These are phyloP conservation scores for Alliaria petiolata DNA, from an alignment of 345 rosid species.

Conservation along the genomic window DNA sequence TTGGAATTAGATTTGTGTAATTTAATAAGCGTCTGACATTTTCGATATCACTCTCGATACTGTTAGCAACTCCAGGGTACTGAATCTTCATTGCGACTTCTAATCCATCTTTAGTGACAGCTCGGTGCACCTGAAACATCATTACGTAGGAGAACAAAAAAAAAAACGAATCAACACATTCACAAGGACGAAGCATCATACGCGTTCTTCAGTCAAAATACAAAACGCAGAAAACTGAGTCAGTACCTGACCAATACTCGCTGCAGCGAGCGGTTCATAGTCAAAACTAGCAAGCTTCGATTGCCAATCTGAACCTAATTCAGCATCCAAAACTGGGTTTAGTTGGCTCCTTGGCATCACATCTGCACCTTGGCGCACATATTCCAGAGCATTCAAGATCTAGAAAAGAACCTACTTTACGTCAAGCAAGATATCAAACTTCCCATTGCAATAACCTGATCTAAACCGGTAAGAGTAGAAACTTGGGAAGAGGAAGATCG, in stretches of 20 bases:
- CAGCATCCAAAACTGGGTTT: constrained; percentile 78
- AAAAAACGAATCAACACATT: neutral
- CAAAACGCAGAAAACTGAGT: neutral
- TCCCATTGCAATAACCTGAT: too few relatives aligned
- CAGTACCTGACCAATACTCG: constrained; percentile 97
- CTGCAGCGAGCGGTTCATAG: constrained; percentile 96
- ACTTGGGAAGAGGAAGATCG: neutral
- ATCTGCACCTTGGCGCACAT: constrained; percentile 99
- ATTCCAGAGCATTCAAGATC: constrained; percentile 95
- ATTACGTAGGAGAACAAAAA: constrained; percentile 8
- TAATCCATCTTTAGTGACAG: constrained; percentile 69
- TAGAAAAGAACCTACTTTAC: constrained; percentile 30
- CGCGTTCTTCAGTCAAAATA: neutral
- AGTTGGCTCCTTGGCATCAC: constrained; percentile 97
- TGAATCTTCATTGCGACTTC: constrained; percentile 95
- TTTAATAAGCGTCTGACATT: constrained; percentile 79
- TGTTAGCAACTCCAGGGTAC: constrained; percentile 97
- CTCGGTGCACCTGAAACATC: constrained; percentile 83
- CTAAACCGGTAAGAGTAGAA: neutral
- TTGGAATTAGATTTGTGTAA: constrained; percentile 85
- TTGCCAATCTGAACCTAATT: constrained; percentile 82
- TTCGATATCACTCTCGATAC: constrained; percentile 94
- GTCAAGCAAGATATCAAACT: neutral
- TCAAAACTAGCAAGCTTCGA: constrained; percentile 78
- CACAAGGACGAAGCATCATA: neutral